A percentile compares a stretch with the other conserved stretches of the same genome.
Conservation (phyloP, 306 rosid genomes). For the Bauhinia variegata region DNA sequence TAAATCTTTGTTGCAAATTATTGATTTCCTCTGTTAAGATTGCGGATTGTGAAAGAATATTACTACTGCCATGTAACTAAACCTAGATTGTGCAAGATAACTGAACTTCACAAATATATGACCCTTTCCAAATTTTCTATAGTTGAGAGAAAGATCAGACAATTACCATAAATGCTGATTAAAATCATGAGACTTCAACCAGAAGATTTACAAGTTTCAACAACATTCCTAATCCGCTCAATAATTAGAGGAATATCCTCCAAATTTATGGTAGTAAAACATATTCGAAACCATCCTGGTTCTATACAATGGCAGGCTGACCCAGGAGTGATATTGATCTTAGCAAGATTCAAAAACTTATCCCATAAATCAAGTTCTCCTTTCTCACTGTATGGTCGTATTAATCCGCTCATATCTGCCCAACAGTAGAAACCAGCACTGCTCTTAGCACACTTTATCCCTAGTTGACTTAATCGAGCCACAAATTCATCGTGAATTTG, state of each 20-base stretch:
- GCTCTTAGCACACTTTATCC: conserved; percentile 80
- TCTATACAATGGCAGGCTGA: conserved; percentile 97
- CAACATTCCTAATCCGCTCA: conserved; percentile 67
- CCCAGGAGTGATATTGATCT: conserved; percentile 87
- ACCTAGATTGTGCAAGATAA: no score
- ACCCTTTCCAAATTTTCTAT: conserved; percentile 22
- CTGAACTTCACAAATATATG: conserved; percentile 17
- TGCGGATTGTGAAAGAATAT: conserved; percentile 29
- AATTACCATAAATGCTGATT: conserved; percentile 13
- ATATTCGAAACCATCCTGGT: conserved; percentile 97
- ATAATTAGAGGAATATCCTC: conserved; percentile 75
- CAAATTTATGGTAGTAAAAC: conserved; percentile 65
- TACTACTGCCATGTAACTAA: conserved; percentile 33
- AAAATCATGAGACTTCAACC: conserved; percentile 44
- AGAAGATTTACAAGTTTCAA: conserved; percentile 55
- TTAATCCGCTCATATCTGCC: conserved; percentile 84
- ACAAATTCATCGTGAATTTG: conserved; percentile 58
- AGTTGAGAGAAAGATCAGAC: conserved; percentile 31
- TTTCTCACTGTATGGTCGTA: conserved; percentile 76
- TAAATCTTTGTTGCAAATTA: not conserved
- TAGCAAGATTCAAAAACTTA: conserved; percentile 72
- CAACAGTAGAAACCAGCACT: conserved; percentile 81
- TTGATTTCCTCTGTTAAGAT: conserved; percentile 16
- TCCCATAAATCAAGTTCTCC: conserved; percentile 93
- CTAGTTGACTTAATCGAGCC: conserved; percentile 62